Conservation (phyloP, 768 basidiomycete species). For the Cyclocybe aegerita region DNA sequence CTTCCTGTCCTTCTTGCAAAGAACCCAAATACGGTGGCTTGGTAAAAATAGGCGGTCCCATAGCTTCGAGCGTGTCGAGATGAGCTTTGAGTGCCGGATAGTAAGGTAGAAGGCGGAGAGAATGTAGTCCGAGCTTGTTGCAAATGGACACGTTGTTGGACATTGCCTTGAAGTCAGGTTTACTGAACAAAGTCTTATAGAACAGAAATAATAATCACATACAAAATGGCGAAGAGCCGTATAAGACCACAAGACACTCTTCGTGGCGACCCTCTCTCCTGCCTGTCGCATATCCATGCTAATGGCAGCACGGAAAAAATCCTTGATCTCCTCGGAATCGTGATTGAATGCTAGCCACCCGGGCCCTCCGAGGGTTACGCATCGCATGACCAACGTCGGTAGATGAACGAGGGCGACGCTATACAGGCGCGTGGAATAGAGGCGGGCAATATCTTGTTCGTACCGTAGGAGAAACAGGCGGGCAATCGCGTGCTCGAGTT, state of each 20-base stretch:
- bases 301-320: constrained; percentile 68
- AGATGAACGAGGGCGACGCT: constrained; percentile 63
- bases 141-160: constrained; percentile 72
- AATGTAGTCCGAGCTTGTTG: constrained; percentile 63
- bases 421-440: constrained; percentile 71
- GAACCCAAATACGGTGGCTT: constrained; percentile 69
- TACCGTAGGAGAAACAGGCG: constrained; percentile 67
- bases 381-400: constrained; percentile 67
- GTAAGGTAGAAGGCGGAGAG: constrained; percentile 61
- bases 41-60: constrained; percentile 54
- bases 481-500: constrained; percentile 68
- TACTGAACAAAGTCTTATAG: constrained; percentile 10
- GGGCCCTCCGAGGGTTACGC: constrained; percentile 58
- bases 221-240: constrained; percentile 77
- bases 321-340: constrained; percentile 69
- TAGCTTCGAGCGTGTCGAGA: constrained; percentile 58
- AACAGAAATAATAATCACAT: constrained; percentile 27
- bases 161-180: constrained; percentile 47
- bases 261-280: constrained; percentile 76
- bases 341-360: constrained; percentile 71
- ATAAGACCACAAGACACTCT: constrained; percentile 79
- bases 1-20: constrained; percentile 54
- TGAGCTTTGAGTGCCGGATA: constrained; percentile 60
- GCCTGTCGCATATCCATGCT: constrained; percentile 79
- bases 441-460: constrained; percentile 72